These are phyloP conservation scores for Suillus tomentosus DNA, from an alignment of 768 basidiomycete species.

Conservation along the genomic window DNA sequence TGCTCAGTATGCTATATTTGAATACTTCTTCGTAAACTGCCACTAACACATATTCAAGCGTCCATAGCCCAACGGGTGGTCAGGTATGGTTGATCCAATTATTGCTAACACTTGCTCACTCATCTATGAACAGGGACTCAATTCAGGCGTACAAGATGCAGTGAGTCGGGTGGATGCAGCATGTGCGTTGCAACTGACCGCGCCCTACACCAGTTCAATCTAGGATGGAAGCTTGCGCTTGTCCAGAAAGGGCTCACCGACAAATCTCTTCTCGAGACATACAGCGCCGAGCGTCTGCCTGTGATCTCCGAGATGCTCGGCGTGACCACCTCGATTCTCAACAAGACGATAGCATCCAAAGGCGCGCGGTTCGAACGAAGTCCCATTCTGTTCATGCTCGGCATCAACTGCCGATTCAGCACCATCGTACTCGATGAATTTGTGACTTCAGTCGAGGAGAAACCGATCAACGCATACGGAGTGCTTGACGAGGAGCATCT, in stretches of 20 bases:
- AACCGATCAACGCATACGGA: slow-evolving; percentile 7
- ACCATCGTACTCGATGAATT: slow-evolving; percentile 24
- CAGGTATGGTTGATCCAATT: slow-evolving; percentile 3
- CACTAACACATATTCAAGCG: slow-evolving; percentile 6
- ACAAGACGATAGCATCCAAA: neutral
- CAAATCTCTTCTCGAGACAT: slow-evolving; percentile 38
- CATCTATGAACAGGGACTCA: slow-evolving; percentile 16
- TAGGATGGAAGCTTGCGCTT: slow-evolving; percentile 45
- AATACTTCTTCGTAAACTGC: neutral
- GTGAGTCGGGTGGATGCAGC: slow-evolving; percentile 24
- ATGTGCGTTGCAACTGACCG: neutral
- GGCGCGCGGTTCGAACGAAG: neutral
- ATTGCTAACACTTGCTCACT: neutral
- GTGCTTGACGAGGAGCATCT: slow-evolving; percentile 22
- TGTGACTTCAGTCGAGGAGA: slow-evolving; percentile 15
- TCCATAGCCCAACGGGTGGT: slow-evolving; percentile 29
- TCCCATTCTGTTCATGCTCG: slow-evolving; percentile 17
- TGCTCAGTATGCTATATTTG: slow-evolving; percentile 20
- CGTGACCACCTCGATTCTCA: slow-evolving; percentile 25
- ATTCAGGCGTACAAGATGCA: slow-evolving; percentile 27
- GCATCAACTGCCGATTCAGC: slow-evolving; percentile 31
- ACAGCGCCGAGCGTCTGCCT: slow-evolving; percentile 43
- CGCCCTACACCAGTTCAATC: slow-evolving; percentile 32
- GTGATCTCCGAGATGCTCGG: slow-evolving; percentile 44
- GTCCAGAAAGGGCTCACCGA: slow-evolving; percentile 36